phyloP scores from a whole-genome alignment of 139 green algal genomes.

The Astrephomene gubernaculifera region DNA sequence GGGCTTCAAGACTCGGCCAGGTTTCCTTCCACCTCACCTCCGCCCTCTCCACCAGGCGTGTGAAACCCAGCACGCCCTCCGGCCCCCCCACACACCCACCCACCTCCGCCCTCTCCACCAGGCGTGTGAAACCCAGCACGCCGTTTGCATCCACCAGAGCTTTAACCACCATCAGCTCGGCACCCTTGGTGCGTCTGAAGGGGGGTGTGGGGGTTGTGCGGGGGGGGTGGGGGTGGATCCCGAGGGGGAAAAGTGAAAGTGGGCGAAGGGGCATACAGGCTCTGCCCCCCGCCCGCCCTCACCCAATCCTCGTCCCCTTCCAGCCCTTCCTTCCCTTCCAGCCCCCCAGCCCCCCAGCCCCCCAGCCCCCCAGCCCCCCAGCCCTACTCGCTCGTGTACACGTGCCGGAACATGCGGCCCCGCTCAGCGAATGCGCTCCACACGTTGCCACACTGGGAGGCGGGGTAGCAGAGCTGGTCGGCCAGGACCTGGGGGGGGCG shows the following conservation, averaged over 20 bases:
- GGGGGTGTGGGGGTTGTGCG: neutral
- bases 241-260: neutral
- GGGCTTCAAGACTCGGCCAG: too few species aligned
- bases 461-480: slow-evolving; percentile 87
- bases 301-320: too few species aligned
- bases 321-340: neutral
- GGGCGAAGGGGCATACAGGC: neutral
- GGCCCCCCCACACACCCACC: slow-evolving; percentile 66
- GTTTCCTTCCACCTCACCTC: too few species aligned
- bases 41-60: slow-evolving; percentile 43
- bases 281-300: neutral
- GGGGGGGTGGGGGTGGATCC: too few species aligned
- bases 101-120: slow-evolving; percentile 43
- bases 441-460: slow-evolving; percentile 80
- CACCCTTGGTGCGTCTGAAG: slow-evolving; percentile 69
- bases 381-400: slow-evolving; percentile 83
- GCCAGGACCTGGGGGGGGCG: slow-evolving; percentile 68
- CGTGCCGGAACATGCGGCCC: slow-evolving; percentile 73
- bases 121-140: slow-evolving; percentile 59
- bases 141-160: slow-evolving; percentile 79
- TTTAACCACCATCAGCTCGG: slow-evolving; percentile 91
- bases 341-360: neutral
- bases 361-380: too few species aligned
- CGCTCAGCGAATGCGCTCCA: slow-evolving; percentile 79
- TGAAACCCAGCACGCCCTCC: slow-evolving; percentile 66